phyloP scores from a whole-genome alignment of 495 filamentous ascomycete genomes.

The Neurospora pannonica region DNA sequence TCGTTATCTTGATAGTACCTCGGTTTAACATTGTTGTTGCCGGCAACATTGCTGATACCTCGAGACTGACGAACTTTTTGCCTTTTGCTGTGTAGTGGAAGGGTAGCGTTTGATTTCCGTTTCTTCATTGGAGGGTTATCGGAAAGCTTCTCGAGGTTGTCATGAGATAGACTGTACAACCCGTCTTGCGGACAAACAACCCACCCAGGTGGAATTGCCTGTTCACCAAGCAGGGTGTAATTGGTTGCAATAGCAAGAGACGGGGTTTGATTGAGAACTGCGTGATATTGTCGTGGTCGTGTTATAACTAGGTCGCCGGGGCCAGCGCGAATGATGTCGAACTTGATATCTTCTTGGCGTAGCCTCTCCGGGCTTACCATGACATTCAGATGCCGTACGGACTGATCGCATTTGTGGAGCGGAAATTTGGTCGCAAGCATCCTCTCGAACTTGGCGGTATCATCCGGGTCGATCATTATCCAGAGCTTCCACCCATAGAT shows the following conservation, averaged over 20 bases:
- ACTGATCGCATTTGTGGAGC: background rate
- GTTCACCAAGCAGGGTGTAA: background rate
- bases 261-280: background rate
- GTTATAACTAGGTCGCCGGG: background rate
- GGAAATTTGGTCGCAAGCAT: background rate
- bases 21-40: background rate
- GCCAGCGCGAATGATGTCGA: background rate
- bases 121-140: background rate
- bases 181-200: background rate
- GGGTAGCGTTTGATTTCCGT: background rate
- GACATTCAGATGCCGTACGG: background rate
- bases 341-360: background rate
- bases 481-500: background rate
- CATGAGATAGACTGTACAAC: background rate
- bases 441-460: background rate
- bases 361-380: background rate
- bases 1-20: background rate
- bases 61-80: background rate
- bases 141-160: background rate
- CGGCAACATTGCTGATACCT: background rate
- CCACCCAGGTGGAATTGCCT: background rate
- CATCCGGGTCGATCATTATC: background rate
- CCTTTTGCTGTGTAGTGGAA: background rate
- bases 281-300: background rate
- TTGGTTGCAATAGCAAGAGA: background rate